Base-by-base conservation (phyloP, 148 eudicot genomes). In the Vaccinium corymbosum region DNA sequence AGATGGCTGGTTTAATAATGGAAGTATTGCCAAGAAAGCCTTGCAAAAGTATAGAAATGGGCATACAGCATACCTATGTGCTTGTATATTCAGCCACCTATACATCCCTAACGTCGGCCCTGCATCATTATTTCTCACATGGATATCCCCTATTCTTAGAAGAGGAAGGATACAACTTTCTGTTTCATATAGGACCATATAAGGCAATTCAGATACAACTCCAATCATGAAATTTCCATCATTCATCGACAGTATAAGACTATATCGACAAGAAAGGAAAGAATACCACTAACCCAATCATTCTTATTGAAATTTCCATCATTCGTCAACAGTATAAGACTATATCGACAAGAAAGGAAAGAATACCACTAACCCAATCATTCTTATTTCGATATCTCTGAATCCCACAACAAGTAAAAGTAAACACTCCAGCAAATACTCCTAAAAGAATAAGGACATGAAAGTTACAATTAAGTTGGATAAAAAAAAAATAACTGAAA, bases 381-480 rank as follows among this genome's bases (percentile, higher is more conserved):
- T 88, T 86, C 87, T 86, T 76, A 61, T 91, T 86, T 68, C 98
- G 97, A 85, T 92, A 92, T 76, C 90, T 91, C 91, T 91, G 94
- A 73, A 94, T 78, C 48, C 93, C 94, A 89, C 98, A 96, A 59
- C 92, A 90, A 82, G 98, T 88, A 50, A 88, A 80, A 73, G 95
- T 83, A 87, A 94, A 94, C 35, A 94, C 80, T 82, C 95, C 98
- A 52, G 93, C 97, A 88, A 94, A 92, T 32, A 90, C 49, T 51
- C 98, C 98, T 95, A 80, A 59, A 81, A 70, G 66, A 55, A 52
- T 74, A 73, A 77, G 74, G 50, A 25, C 19, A 66, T 64, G n/a
- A 2, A 81, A 64, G 75, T 62, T 38, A 11, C n/a, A 32, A 56
- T 52, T 32, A 55, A 52, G 20, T 56, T 0, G 50, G 35, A 35